phyloP scores from a whole-genome alignment of 2,329 filamentous ascomycete species.

The Cryphonectria parasitica region DNA sequence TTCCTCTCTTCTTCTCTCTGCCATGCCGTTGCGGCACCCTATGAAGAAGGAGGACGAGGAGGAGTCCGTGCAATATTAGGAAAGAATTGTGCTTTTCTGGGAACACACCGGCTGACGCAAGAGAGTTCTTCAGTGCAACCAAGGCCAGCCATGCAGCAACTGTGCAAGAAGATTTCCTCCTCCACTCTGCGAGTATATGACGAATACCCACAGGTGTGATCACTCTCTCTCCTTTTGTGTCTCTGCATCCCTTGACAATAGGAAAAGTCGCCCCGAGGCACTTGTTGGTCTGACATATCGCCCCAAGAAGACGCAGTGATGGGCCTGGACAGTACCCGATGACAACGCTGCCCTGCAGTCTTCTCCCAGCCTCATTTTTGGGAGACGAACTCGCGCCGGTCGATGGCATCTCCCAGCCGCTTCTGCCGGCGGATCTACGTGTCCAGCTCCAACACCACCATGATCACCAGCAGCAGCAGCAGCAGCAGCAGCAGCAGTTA shows the following conservation, averaged over 20 bases:
- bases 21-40: not conserved
- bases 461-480: not conserved
- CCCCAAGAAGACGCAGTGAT: constrained; percentile 16
- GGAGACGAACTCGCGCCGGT: constrained; percentile 23
- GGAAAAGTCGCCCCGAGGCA: not conserved
- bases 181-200: constrained; percentile 53
- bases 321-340: constrained; percentile 1
- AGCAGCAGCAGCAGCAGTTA: constrained; percentile 3
- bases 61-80: not conserved
- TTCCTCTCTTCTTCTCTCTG: not conserved
- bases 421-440: constrained; percentile 23
- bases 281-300: not conserved
- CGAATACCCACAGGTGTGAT: constrained; percentile 33
- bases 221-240: not conserved
- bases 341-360: constrained; percentile 4
- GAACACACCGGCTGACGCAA: constrained; percentile 12
- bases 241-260: not conserved
- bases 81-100: not conserved
- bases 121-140: constrained; percentile 49
- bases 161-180: constrained; percentile 57
- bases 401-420: constrained; percentile 30
- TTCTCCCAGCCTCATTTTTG: constrained; percentile 28
- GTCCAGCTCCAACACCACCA: not conserved
- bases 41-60: not conserved
- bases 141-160: constrained; percentile 57